Percentiles rank a stretch among this genome's conserved stretches.
phyloP scores from a whole-genome alignment of 805 yeast species.

The Kodamaea lidongshanica region DNA sequence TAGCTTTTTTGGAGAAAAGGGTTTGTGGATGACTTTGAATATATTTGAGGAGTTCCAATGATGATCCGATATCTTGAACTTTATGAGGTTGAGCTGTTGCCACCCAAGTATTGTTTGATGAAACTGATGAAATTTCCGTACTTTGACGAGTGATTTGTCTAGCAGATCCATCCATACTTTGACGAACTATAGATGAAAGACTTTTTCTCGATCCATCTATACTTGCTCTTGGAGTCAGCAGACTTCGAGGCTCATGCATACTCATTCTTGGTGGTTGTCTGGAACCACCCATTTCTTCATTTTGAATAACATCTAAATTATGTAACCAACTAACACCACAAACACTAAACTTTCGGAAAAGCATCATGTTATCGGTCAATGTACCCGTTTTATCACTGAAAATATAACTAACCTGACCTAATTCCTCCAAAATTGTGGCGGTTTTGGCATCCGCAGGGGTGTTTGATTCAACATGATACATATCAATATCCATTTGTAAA shows the following conservation, averaged over 20 bases:
- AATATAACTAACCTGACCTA: conserved; percentile 93
- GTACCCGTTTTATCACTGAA: conserved; percentile 98
- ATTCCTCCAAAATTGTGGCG: conserved; percentile 89
- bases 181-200: too few species aligned
- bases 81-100: conserved; percentile 44
- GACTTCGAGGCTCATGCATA: background rate
- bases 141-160: conserved; percentile 27
- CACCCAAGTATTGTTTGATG: conserved; percentile 35
- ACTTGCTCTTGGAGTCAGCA: conserved; percentile 4
- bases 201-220: conserved; percentile 5
- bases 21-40: conserved; percentile 69
- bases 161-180: conserved; percentile 12
- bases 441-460: conserved; percentile 95
- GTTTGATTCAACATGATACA: conserved; percentile 78
- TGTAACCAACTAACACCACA: conserved; percentile 90
- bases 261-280: conserved; percentile 1
- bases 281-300: background rate
- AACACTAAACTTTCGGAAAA: conserved; percentile 81
- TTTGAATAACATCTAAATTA: conserved; percentile 47
- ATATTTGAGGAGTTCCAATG: conserved; percentile 62
- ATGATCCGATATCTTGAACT: conserved; percentile 36
- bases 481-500: conserved; percentile 86
- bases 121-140: conserved; percentile 21
- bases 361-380: conserved; percentile 88
- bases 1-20: conserved; percentile 63